Percentiles rank a stretch among this genome's conserved stretches.
Evolutionary conservation across 805 yeast species (phyloP).

Genomic region (Lipomyces yamanashiensis): DNA sequence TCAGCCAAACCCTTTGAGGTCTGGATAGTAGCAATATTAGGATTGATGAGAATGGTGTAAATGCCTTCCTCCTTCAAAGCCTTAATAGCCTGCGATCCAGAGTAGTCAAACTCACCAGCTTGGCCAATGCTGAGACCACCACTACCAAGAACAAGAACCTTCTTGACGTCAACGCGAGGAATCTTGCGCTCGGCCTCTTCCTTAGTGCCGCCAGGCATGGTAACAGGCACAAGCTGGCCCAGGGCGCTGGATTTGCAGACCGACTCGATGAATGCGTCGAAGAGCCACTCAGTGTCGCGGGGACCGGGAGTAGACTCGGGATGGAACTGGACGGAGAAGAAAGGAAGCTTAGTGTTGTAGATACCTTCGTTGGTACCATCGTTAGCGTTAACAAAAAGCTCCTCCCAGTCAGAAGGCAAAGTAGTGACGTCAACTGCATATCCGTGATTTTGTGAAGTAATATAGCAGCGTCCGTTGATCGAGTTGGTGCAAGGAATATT

Average conservation of each 20-base stretch:
- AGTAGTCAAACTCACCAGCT: constrained; percentile 99
- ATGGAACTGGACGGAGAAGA: constrained; percentile 97
- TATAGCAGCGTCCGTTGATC: constrained; percentile 90
- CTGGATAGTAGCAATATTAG: constrained; percentile 97
- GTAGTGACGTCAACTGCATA: constrained; percentile 90
- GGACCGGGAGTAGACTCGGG: constrained; percentile 99
- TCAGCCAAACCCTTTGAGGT: constrained; percentile 98
- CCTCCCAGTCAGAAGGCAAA: constrained; percentile 82
- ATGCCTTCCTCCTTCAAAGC: constrained; percentile 98
- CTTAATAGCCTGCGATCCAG: constrained; percentile 98
- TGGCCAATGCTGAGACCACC: constrained; percentile 99
- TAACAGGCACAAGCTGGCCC: constrained; percentile 68
- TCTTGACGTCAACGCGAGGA: constrained; percentile 83
- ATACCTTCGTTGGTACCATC: constrained; percentile 99
- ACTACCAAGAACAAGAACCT: constrained; percentile 92
- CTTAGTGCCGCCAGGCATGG: constrained; percentile 86
- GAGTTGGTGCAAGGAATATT: constrained; percentile 95
- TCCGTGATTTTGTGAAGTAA: constrained; percentile 98
- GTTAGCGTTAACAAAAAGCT: constrained; percentile 91
- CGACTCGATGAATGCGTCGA: constrained; percentile 87
- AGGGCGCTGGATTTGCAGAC: constrained; percentile 59
- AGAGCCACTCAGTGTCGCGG: constrained; percentile 95
- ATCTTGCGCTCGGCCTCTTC: constrained; percentile 75
- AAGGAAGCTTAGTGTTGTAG: constrained; percentile 83
- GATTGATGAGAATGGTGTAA: constrained; percentile 92